Evolutionary conservation across 2,329 filamentous ascomycete species (phyloP).

Genomic region (Leptographium wingfieldii): DNA sequence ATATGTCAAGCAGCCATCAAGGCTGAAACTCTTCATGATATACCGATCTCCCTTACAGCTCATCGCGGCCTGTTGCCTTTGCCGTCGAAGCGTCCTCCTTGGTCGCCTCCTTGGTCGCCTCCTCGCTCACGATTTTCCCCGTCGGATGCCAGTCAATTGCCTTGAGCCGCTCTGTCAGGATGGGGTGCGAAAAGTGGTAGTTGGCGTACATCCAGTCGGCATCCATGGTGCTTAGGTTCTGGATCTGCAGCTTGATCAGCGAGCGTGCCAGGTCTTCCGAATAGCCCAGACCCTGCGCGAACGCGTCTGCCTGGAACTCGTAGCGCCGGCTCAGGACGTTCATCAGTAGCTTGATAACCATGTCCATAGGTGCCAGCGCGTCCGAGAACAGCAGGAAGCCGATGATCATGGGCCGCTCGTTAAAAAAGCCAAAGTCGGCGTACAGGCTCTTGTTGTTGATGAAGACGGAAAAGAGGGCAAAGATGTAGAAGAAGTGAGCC

Average conservation of each 20-base stretch:
- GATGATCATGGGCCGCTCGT: conserved; percentile 80
- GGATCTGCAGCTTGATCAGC: conserved; percentile 93
- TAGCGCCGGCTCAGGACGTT: conserved; percentile 90
- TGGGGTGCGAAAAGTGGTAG: conserved; percentile 98
- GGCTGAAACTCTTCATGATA: background rate
- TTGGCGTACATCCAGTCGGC: conserved; percentile 97
- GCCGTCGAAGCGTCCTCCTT: conserved; percentile 29
- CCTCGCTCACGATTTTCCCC: conserved; percentile 27
- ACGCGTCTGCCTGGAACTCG: conserved; percentile 91
- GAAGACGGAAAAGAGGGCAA: conserved; percentile 91
- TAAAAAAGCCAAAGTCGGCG: conserved; percentile 76
- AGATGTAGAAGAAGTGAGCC: conserved; percentile 93
- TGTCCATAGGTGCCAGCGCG: conserved; percentile 86
- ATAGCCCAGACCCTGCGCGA: conserved; percentile 77
- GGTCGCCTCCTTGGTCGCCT: conserved; percentile 2
- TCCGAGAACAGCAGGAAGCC: conserved; percentile 97
- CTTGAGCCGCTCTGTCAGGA: conserved; percentile 82
- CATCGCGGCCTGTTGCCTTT: conserved; percentile 63
- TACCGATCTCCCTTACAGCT: conserved; percentile 35
- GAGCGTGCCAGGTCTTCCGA: conserved; percentile 70
- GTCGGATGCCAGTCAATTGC: conserved; percentile 76
- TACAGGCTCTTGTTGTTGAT: conserved; percentile 92
- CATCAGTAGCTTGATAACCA: conserved; percentile 89
- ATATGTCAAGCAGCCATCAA: background rate
- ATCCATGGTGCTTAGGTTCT: conserved; percentile 97